Conservation (phyloP, 2,329 filamentous ascomycete species). For the Colletotrichum sp. region DNA sequence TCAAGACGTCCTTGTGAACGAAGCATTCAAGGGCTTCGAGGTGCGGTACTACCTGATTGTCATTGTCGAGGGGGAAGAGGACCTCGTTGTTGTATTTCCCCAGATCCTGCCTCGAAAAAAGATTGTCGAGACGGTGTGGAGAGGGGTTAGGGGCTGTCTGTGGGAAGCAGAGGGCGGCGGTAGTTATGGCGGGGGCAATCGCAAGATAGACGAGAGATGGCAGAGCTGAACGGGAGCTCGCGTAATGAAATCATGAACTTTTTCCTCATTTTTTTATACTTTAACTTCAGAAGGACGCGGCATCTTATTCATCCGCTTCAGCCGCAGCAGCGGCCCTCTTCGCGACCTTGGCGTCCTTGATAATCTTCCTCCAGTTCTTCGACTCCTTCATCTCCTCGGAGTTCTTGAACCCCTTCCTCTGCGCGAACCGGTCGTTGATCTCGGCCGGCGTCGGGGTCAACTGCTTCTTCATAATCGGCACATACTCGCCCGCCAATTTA, state of each 20-base stretch:
- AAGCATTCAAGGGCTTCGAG: conserved; percentile 92
- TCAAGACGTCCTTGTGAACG: conserved; percentile 91
- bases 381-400: conserved; percentile 51
- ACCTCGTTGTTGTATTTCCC: conserved; percentile 95
- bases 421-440: conserved; percentile 67
- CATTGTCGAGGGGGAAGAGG: conserved; percentile 86
- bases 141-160: conserved; percentile 80
- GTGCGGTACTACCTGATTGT: conserved; percentile 89
- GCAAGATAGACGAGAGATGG: conserved; percentile 32
- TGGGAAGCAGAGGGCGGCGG: conserved; percentile 61
- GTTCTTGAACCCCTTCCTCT: conserved; percentile 61
- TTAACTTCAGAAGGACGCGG: neutral
- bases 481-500: conserved; percentile 57
- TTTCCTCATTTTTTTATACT: neutral
- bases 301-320: neutral
- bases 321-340: neutral
- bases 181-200: neutral
- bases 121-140: conserved; percentile 89
- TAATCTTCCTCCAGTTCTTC: conserved; percentile 14
- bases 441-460: conserved; percentile 56
- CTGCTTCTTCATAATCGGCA: conserved; percentile 57
- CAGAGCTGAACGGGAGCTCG: neutral
- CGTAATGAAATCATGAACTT: conserved; percentile 6
- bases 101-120: conserved; percentile 73
- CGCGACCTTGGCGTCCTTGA: conserved; percentile 12